Conservation (phyloP, 2,329 filamentous ascomycete genomes). For the Pochonia chlamydosporia region DNA sequence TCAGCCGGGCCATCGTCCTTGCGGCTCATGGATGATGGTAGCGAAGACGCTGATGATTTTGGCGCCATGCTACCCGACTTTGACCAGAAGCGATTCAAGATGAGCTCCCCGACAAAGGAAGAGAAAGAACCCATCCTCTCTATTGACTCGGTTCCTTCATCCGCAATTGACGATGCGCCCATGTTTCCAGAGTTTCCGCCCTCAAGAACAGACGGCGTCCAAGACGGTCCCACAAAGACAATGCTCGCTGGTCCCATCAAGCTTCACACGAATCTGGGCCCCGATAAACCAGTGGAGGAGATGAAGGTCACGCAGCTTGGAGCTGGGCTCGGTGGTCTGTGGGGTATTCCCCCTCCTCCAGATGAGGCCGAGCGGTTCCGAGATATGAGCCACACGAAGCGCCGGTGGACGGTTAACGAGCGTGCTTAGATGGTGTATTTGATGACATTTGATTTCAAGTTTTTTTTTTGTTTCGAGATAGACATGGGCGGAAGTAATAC, state of each 20-base stretch:
- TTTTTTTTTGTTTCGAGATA: neutral
- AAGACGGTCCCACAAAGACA: constrained; percentile 17
- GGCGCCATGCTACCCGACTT: constrained; percentile 48
- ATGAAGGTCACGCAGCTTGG: constrained; percentile 28
- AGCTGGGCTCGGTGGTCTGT: constrained; percentile 35
- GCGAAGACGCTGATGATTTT: constrained; percentile 43
- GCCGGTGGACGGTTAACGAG: constrained; percentile 53
- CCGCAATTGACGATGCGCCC: constrained; percentile 9
- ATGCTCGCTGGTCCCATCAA: constrained; percentile 30
- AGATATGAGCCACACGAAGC: constrained; percentile 41
- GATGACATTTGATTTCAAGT: neutral
- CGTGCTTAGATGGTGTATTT: constrained; percentile 17
- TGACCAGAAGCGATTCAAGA: constrained; percentile 30
- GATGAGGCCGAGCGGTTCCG: constrained; percentile 39
- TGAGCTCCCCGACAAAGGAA: neutral
- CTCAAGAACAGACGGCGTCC: constrained; percentile 4
- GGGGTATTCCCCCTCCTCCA: constrained; percentile 37
- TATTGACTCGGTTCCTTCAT: neutral
- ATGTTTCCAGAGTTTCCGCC: constrained; percentile 1
- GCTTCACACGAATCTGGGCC: constrained; percentile 25
- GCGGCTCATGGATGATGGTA: constrained; percentile 39
- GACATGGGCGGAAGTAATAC: neutral
- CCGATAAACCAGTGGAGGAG: constrained; percentile 25
- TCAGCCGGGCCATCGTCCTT: constrained; percentile 31
- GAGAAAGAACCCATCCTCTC: neutral